Evolutionary conservation across 768 basidiomycete species (phyloP), one percentile per base, ranked within the genome.

Genomic region (Tricholoma hemisulphureum): DNA sequence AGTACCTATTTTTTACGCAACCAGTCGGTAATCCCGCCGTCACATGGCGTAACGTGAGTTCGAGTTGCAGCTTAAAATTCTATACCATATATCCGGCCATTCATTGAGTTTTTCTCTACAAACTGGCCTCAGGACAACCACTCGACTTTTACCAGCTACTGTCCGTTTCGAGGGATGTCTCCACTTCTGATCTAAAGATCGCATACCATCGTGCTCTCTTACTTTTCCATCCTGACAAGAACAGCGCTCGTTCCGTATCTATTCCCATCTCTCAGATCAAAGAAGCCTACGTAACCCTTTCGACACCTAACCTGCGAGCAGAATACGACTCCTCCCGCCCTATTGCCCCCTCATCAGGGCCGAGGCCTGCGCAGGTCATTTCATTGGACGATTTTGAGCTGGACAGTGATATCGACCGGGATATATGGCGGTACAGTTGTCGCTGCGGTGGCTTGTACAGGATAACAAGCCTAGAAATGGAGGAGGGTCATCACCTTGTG

Each of bases 321-420:
- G 66, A 69, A 55, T 86, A 90, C 61, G 86, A 93, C 56, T 34
- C 57, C 0, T 56, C 57, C 11, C 60, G 61, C n/a, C 60, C 57
- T 23, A 45, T 16, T 2, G 55, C 54, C 18, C 29, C n/a, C 14
- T 20, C 59, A 14, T 51, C 61, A 3, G 77, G 73, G 2, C 84
- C 86, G 7, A 77, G 92, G 52, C 90, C 92, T 4, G 90, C 92
- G 0, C 86, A 92, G 59, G 73, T 91, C 16, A 73, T 93, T 34
- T 93, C 92, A 2, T 75, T 94, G 35, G 89, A 89, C 46, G 89
- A 91, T 1, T 93, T 91, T 61, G 71, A 72, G 23, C n/a, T n/a
- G n/a, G 74, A 77, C 57, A 62, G 43, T 11, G 57, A 51, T 1
- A 13, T 24, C 9, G 72, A 68, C 1, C 73, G 65, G 13, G 65